Evolutionary conservation across 768 basidiomycete species (phyloP).

Genomic region (Pleurotus platypus): DNA sequence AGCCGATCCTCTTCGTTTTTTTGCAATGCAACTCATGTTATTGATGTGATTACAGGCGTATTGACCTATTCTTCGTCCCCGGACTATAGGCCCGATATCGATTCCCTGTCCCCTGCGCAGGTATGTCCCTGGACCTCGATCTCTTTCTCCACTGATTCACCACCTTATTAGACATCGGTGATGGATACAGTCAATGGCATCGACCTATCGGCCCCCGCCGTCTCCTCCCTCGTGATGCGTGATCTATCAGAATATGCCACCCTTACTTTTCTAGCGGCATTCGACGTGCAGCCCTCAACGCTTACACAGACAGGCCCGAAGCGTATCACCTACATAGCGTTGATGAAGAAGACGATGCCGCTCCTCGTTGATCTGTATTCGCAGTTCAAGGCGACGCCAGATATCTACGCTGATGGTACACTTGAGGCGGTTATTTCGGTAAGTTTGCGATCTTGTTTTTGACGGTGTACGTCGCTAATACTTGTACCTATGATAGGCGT

Average conservation of each 20-base stretch:
- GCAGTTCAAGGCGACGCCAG: slow-evolving; percentile 52
- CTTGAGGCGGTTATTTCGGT: slow-evolving; percentile 62
- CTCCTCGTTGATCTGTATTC: slow-evolving; percentile 75
- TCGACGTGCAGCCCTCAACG: slow-evolving; percentile 44
- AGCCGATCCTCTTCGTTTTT: neutral
- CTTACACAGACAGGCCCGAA: slow-evolving; percentile 46
- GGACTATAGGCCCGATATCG: slow-evolving; percentile 88
- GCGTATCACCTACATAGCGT: slow-evolving; percentile 82
- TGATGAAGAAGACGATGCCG: slow-evolving; percentile 89
- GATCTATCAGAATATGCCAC: slow-evolving; percentile 86
- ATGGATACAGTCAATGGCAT: slow-evolving; percentile 68
- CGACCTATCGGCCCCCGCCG: slow-evolving; percentile 57
- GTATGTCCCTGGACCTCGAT: slow-evolving; percentile 30
- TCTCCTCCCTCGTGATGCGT: slow-evolving; percentile 70
- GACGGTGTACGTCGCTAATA: neutral
- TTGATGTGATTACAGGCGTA: slow-evolving; percentile 40
- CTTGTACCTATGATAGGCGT: slow-evolving; percentile 48
- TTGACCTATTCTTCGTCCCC: slow-evolving; percentile 79
- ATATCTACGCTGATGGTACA: slow-evolving; percentile 79
- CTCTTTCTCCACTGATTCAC: neutral
- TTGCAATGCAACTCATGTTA: neutral
- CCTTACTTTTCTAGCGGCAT: slow-evolving; percentile 82
- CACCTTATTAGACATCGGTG: slow-evolving; percentile 54
- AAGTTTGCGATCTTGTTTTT: neutral
- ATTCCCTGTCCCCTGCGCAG: slow-evolving; percentile 77